A percentile compares a stretch with the other conserved stretches of the same genome.
Evolutionary conservation across 1,284 basidiomycete genomes (phyloP).

Genomic region (Malassezia caprae): DNA sequence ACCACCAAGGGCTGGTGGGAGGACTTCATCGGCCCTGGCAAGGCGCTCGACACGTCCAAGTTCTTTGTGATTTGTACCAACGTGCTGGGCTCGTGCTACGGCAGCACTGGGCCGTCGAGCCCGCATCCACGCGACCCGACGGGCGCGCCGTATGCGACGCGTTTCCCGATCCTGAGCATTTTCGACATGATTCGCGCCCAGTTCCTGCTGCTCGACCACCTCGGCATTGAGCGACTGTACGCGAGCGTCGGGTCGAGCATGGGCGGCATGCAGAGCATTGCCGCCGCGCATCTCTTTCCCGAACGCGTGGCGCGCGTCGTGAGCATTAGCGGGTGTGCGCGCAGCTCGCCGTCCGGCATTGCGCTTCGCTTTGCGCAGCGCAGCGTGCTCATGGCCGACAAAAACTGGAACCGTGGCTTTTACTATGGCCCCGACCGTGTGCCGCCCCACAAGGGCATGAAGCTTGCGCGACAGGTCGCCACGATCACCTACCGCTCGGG

Average conservation of each 20-base stretch:
- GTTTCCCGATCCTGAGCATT: conserved; percentile 80
- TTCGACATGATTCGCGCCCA: conserved; percentile 95
- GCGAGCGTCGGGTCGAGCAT: conserved; percentile 88
- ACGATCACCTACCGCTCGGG: conserved; percentile 98
- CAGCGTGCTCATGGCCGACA: conserved; percentile 92
- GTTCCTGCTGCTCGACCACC: conserved; percentile 71
- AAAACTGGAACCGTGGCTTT: conserved; percentile 97
- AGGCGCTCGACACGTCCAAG: conserved; percentile 76
- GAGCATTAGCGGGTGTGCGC: conserved; percentile 84
- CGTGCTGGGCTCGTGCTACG: conserved; percentile 93
- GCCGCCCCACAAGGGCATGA: conserved; percentile 96
- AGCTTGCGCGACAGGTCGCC: conserved; percentile 93
- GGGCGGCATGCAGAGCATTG: conserved; percentile 96
- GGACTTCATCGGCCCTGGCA: conserved; percentile 86
- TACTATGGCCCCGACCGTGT: conserved; percentile 72
- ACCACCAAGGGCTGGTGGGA: conserved; percentile 93
- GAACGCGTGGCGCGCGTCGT: conserved; percentile 77
- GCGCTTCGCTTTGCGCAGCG: conserved; percentile 93
- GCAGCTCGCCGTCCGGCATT: conserved; percentile 79
- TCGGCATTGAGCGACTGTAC: conserved; percentile 75
- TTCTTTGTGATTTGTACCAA: conserved; percentile 96
- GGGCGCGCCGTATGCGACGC: conserved; percentile 64
- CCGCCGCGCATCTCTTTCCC: conserved; percentile 86
- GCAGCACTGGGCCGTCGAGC: conserved; percentile 84
- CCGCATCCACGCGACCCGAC: conserved; percentile 56